Conservation (phyloP, 78 protist genomes). For the Dictyostelium purpureum region DNA sequence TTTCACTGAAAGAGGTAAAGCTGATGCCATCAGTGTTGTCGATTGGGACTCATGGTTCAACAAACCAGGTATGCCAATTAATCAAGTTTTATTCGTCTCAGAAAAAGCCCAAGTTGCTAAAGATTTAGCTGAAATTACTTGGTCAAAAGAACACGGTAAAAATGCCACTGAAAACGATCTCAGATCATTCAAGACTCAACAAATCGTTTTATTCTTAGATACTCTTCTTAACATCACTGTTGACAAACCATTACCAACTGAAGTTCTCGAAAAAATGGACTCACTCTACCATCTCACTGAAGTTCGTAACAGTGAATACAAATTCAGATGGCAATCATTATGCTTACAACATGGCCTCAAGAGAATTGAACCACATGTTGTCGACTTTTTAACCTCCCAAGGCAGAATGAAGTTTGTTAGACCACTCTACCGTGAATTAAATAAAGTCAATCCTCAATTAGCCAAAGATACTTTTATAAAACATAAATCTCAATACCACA, state of each 20-base stretch:
- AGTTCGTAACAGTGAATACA: constrained; percentile 61
- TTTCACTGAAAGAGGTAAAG: constrained; percentile 32
- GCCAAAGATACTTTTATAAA: constrained; percentile 69
- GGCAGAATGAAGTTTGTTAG: constrained; percentile 91
- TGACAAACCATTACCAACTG: neutral
- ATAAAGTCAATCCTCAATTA: constrained; percentile 27
- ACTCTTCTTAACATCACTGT: constrained; percentile 13
- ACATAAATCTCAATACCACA: constrained; percentile 70
- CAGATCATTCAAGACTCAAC: constrained; percentile 42
- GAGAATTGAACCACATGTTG: constrained; percentile 51
- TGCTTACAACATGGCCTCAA: constrained; percentile 18
- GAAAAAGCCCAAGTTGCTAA: neutral
- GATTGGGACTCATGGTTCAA: constrained; percentile 86
- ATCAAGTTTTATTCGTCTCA: neutral
- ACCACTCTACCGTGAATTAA: constrained; percentile 84
- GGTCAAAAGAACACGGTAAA: constrained; percentile 17
- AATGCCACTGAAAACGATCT: neutral
- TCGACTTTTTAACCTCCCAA: constrained; percentile 50
- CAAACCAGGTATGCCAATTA: constrained; percentile 84
- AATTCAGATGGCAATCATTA: constrained; percentile 61
- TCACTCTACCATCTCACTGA: constrained; percentile 24
- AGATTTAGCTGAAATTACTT: constrained; percentile 35
- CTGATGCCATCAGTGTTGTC: constrained; percentile 26
- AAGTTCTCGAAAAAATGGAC: constrained; percentile 48
- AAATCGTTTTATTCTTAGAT: constrained; percentile 54